Conservation (phyloP, 1,139 yeast species). For the Suhomyces atakaporum region DNA sequence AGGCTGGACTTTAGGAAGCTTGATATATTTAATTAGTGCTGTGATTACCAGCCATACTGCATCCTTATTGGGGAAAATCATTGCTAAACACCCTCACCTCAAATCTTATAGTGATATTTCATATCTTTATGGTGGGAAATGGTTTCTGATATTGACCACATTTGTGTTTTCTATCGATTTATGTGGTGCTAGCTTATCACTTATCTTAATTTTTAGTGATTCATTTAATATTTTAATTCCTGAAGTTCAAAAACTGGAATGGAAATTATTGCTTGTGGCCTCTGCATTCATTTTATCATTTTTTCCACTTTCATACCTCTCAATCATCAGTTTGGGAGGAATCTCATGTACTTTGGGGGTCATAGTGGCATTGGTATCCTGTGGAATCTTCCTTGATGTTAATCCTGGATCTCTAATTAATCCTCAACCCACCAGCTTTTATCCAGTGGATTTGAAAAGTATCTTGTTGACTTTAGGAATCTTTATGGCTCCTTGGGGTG, state of each 20-base stretch:
- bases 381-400: constrained; percentile 59
- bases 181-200: constrained; percentile 74
- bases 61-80: constrained; percentile 39
- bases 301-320: constrained; percentile 70
- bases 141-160: constrained; percentile 62
- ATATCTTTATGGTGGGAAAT: constrained; percentile 42
- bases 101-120: constrained; percentile 52
- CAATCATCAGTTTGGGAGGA: constrained; percentile 74
- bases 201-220: constrained; percentile 81
- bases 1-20: constrained; percentile 75
- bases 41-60: constrained; percentile 70
- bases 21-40: constrained; percentile 58
- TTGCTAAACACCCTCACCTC: constrained; percentile 30
- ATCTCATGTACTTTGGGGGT: constrained; percentile 69
- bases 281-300: constrained; percentile 63
- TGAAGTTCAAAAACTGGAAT: constrained; percentile 40
- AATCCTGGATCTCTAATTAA: constrained; percentile 69
- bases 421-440: constrained; percentile 50
- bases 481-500: constrained; percentile 89
- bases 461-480: constrained; percentile 69
- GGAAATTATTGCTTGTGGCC: constrained; percentile 53
- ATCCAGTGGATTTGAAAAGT: constrained; percentile 53
- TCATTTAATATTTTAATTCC: constrained; percentile 73
- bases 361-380: constrained; percentile 54
- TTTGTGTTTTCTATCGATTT: constrained; percentile 73